These are phyloP conservation scores for Eimeria maxima DNA, from an alignment of 169 alveolate species.

Conservation along the genomic window DNA sequence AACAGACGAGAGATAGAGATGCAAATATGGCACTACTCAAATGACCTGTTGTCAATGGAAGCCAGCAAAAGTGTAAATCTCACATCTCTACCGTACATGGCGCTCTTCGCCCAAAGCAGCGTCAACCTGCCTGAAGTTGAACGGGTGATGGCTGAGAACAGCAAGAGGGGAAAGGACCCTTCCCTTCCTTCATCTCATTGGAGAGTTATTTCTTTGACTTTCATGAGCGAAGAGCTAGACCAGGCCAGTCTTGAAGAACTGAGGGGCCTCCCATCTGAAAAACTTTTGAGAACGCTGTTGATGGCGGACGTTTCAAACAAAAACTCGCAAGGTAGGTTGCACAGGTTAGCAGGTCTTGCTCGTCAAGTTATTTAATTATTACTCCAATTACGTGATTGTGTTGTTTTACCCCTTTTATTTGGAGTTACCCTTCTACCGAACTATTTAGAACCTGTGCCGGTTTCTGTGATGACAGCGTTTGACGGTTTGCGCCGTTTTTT, in stretches of 20 bases:
- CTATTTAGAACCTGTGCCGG: neutral
- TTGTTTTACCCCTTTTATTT: neutral
- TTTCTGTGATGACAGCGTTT: neutral
- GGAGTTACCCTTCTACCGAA: neutral
- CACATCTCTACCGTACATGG: constrained; percentile 78
- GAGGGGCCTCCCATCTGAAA: constrained; percentile 90
- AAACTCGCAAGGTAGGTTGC: constrained; percentile 29
- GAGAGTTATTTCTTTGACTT: constrained; percentile 92
- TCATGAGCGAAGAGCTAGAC: constrained; percentile 92
- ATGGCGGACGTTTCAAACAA: constrained; percentile 83
- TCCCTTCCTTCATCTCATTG: constrained; percentile 84
- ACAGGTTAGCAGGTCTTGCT: neutral
- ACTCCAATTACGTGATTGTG: neutral
- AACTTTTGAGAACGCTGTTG: constrained; percentile 88
- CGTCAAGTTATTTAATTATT: neutral
- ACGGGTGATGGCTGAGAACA: constrained; percentile 65
- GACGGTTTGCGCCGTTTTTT: neutral
- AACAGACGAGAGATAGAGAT: constrained; percentile 92
- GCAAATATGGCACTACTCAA: constrained; percentile 92
- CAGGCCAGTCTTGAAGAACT: constrained; percentile 88
- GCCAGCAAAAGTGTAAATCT: constrained; percentile 78
- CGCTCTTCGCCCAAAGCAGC: constrained; percentile 80
- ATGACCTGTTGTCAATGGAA: constrained; percentile 83
- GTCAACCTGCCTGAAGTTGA: constrained; percentile 80
- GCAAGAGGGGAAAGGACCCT: constrained; percentile 52